These are phyloP conservation scores for Acer campestre DNA, from an alignment of 345 rosid genomes.

Conservation along the genomic window DNA sequence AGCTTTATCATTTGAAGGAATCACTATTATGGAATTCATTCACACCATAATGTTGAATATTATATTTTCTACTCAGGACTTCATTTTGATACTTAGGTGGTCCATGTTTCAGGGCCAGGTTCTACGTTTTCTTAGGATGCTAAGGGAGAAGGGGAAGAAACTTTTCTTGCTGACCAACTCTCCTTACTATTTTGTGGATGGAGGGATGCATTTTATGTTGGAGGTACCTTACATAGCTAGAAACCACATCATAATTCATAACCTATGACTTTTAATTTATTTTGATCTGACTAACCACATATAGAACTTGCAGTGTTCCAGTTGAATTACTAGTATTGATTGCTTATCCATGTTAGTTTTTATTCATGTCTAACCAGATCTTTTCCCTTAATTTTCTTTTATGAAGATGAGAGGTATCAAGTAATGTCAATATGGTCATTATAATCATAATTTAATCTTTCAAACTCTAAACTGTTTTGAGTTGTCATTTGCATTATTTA, in stretches of 20 bases:
- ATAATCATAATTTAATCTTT: neutral
- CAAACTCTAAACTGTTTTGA: neutral
- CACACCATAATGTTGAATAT: neutral
- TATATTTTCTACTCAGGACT: constrained; percentile 10
- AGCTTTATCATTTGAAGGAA: constrained; percentile 15
- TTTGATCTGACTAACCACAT: neutral
- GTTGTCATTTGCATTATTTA: neutral
- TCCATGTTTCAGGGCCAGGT: constrained; percentile 57
- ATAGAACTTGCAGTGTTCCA: neutral
- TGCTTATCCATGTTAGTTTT: neutral
- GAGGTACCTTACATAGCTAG: constrained; percentile 57
- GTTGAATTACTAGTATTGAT: neutral
- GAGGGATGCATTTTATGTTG: constrained; percentile 90
- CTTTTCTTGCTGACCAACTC: constrained; percentile 93
- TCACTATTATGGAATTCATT: neutral
- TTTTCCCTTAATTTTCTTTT: neutral
- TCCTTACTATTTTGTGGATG: constrained; percentile 93
- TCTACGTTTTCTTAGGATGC: constrained; percentile 66
- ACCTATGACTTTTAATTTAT: neutral
- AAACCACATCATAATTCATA: neutral
- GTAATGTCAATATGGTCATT: neutral
- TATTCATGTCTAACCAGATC: neutral
- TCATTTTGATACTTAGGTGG: constrained; percentile 3
- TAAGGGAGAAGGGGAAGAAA: constrained; percentile 90
- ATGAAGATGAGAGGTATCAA: neutral